Base-by-base conservation (phyloP, 768 basidiomycete genomes). In the Naganishia onofrii region DNA sequence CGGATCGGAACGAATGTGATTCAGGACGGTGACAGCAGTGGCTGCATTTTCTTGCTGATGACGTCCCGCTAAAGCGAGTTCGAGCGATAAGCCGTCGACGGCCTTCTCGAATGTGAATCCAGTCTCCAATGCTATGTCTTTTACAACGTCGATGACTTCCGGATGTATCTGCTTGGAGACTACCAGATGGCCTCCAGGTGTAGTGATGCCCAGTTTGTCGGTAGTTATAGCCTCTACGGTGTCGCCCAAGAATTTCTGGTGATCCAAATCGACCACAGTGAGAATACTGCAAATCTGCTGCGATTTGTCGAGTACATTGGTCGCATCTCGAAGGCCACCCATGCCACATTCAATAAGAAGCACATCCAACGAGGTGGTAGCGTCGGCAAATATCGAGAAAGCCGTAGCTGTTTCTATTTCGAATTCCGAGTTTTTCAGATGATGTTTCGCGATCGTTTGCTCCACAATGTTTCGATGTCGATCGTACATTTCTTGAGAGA, bases 321-420 rank as follows among this genome's bases (percentile, higher is more conserved):
- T 99, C 23, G 96, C 95, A 78, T 98, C 96, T 60, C 89, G 81
- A 3, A 87, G 84, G 5, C 96, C 96, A 0, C 96, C 96, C 89
- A 99, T 89, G 0, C 96, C 95, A 12, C 93, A 94, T 82, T 99
- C 95, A 53, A 96, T 81, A 12, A 98, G 87, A 26, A 88, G 89
- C 46, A 97, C 76, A 73, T 97, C 94, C 7, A 94, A 63, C 23
- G 73, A 58, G 7, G 77, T 74, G 0, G 70, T 29, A 0, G 68
- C 84, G 9, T 81, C 81, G 76, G 93, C 88, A 76, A 99, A 93
- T 54, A 91, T 80, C 51, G 84, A 79, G 42, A 94, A 85, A 0
- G 93, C 94, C 0, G 88, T 89, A 68, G 91, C 84, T 0, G 94
- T 92, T 70, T 94, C 84, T 23, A 93, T 76, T 82, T 98, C 96